Base-by-base conservation (phyloP, 1,284 basidiomycete species). In the Fomes fomentarius region DNA sequence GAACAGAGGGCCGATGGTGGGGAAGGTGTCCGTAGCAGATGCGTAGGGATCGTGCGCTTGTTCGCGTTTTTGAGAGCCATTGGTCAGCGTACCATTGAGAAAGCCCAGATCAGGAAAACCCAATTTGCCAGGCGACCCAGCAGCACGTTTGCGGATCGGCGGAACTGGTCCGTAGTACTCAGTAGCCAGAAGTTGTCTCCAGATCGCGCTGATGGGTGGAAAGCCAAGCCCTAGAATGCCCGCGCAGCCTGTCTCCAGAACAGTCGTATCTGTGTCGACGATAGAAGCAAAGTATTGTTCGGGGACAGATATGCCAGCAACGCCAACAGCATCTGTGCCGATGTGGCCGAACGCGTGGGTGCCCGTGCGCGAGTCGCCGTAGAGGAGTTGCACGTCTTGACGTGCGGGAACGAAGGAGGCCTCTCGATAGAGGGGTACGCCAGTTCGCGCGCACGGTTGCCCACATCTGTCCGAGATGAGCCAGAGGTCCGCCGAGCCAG, bases 401-500 rank as follows among this genome's bases (percentile, higher is more conserved):
- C 65, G 65, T 14, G 63, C 52, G 9, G 63, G 34, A 6, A 58
- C 58, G 38, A 71, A 63, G 6, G 65, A 47, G 1, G 59, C 47
- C 22, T 61, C 60, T 1, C 65, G 56, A 44, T 72, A 73, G n/a
- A 71, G 61, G 1, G 71, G 66, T 22, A 71, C 62, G 24, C 44
- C 47, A 6, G 58, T 34, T 12, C 37, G 39, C 15, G 54, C 48
- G 51, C 70, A 68, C 25, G 61, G 61, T 7, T 58, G 50, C 3
- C 56, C 61, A 49, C 72, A 75, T 4, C 58, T 54, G 45, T 69
- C 66, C 1, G 73, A 70, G n/a, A 72, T 66, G 12, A 73, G 60
- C 73, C 74, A 75, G 3, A 75, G 64, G 48, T 76, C 74, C n/a
- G 70, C 66, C 25, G 72, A 74, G 19, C 74, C 74, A 4, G 74